These are phyloP conservation scores for Loxodes magnus DNA, from an alignment of 73 alveolate species.

Conservation along the genomic window DNA sequence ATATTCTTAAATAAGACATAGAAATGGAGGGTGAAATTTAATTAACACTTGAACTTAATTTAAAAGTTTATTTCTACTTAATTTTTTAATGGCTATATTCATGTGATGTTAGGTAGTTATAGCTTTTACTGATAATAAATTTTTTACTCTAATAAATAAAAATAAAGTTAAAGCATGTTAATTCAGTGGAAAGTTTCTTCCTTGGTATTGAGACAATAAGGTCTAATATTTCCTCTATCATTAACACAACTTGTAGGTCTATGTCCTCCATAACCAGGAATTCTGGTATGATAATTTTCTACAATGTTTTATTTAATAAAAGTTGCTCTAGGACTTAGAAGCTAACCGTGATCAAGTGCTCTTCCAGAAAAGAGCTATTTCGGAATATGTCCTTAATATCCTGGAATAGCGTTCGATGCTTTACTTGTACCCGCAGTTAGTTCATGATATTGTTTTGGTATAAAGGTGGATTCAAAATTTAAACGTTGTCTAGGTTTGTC, in stretches of 20 bases:
- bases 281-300: conserved; percentile 25
- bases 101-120: too few relatives aligned
- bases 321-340: conserved; percentile 17
- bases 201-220: conserved; percentile 22
- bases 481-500: conserved; percentile 32
- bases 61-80: too few relatives aligned
- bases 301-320: conserved; percentile 34
- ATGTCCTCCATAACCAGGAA: conserved; percentile 53
- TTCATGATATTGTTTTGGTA: conserved; percentile 18
- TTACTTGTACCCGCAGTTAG: conserved; percentile 43
- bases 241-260: conserved; percentile 40
- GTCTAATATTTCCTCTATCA: conserved; percentile 41
- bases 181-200: conserved; percentile 28
- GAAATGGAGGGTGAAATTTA: too few relatives aligned
- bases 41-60: too few relatives aligned
- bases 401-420: conserved; percentile 41
- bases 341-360: conserved; percentile 24
- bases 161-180: neutral
- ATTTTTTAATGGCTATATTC: too few relatives aligned
- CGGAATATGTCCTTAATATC: conserved; percentile 41
- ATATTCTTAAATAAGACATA: too few relatives aligned
- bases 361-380: conserved; percentile 18
- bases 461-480: conserved; percentile 15
- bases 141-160: neutral
- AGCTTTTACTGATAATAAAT: neutral